Evolutionary conservation across 1,139 yeast genomes (phyloP), one percentile per base, ranked within the genome.

Genomic region (Zygosaccharomyces sapae): DNA sequence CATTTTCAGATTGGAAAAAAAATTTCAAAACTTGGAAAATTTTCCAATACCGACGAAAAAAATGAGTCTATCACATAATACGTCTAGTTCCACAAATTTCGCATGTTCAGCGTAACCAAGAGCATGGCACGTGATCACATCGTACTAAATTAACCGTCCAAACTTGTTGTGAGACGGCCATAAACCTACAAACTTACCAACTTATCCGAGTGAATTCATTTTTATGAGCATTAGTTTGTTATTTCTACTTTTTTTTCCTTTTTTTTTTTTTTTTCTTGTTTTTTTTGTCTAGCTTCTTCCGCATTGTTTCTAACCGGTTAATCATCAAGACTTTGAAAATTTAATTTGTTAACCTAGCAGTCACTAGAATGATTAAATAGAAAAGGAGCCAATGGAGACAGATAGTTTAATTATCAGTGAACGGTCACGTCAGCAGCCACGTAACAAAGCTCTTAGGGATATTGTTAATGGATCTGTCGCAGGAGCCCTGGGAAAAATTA

Each of bases 401-500:
- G 51, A 48, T 13, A 43, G 51, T 31, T 38, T 44, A 20, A 43
- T 46, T 16, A 41, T 48, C 33, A 37, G 47, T 27, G 49, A 48
- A 18, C 51, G 41, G 19, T 40, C 44, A 19, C 47, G 45, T 24
- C 33, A 48, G 38, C 44, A 47, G 19, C 44, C 38, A 4, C 41
- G 44, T 29, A 48, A 43, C 22, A 40, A 47, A 8, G 64, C 66
- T 1, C 30, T 57, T 4, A 53, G 52, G 30, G 69, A 65, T 46
- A 58, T 65, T 22, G 31, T 60, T 16, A 61, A 54, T 51, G 69
- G 69, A 22, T 65, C 69, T 13, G 49, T 75, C 8, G 81, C 97
- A 0, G 97, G 97, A 6, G 83, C 87, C 53, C 69, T 80, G 7
- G 97, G 96, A 3, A 90, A 90, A 62, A 62, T 86, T 30, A 77